Evolutionary conservation across 2,329 filamentous ascomycete species (phyloP), one percentile per base, ranked within the genome.

Genomic region (Cercospora citrullina): DNA sequence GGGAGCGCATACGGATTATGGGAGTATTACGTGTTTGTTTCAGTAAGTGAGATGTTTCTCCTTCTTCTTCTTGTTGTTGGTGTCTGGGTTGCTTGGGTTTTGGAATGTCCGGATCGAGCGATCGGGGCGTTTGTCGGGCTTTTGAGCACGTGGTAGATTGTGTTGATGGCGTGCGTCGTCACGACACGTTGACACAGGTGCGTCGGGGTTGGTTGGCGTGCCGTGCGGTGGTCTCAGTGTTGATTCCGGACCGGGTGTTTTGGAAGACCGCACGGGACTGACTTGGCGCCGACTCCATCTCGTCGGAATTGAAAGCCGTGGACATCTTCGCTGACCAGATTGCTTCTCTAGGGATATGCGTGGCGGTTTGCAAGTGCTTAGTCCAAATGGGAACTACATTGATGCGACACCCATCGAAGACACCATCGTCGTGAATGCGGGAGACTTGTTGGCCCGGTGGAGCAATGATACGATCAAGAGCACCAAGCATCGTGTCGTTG

Each of bases 381-480:
- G 89, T 60, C 92, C 93, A 0, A 89, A 87, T 48, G 92, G 91
- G 1, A 74, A 75, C 45, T 97, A 94, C 75, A 88, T 97, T 45
- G 88, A 97, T 75, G 94, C 92, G 1, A 92, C 87, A 6, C 93
- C 94, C 0, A 94, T 96, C 68, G 84, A 88, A 39, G 89, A 89
- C 64, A 93, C 92, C 0, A 90, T 95, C 48, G 92, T 97, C 10
- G 87, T 97, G 71, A 97, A 97, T 75, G 93, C 93, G 0, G 94
- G 93, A 1, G 94, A 97, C 77, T 78, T 97, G 72, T 82, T 97
- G 60, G 90, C 92, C 1, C 85, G 93, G 63, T 75, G 73, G 94
- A 92, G 91, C 71, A 97, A 97, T 76, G 92, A 96, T 75, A 91
- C 87, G 4, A 96, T 97, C 81, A 93, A 91, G 81, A 94, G 91